Conservation (phyloP, 352 stramenopile genomes). For the Phytophthora rubi region DNA sequence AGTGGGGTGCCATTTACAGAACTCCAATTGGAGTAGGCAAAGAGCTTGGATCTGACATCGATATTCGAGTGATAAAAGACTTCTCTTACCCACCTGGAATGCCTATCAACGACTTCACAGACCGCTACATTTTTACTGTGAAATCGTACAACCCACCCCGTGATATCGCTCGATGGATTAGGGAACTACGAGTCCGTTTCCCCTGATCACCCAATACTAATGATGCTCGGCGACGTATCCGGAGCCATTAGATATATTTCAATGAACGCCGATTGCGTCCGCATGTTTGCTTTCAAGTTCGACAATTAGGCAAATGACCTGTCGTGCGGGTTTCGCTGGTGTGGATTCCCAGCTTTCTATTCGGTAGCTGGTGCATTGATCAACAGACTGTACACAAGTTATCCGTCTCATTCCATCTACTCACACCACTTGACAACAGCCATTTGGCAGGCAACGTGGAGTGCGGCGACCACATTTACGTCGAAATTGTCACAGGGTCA, state of each 20-base stretch:
- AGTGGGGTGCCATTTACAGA: not conserved
- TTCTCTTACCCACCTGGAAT: not conserved
- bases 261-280: not conserved
- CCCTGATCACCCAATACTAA: not conserved
- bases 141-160: not conserved
- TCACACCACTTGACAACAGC: not conserved
- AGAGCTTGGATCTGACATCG: not conserved
- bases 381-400: not conserved
- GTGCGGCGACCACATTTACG: not conserved
- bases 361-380: not conserved
- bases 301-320: not conserved
- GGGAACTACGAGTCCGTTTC: no score
- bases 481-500: no score
- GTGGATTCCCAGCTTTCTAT: not conserved
- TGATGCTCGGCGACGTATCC: slow-evolving; percentile 4
- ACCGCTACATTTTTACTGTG: not conserved
- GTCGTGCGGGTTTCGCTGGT: not conserved
- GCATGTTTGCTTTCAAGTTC: slow-evolving; percentile 3
- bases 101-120: not conserved
- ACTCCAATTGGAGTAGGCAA: not conserved
- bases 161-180: not conserved
- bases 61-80: not conserved
- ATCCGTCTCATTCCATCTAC: not conserved
- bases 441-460: not conserved
- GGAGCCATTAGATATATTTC: not conserved